Conservation (phyloP, 345 rosid species). For the Brassica juncea region DNA sequence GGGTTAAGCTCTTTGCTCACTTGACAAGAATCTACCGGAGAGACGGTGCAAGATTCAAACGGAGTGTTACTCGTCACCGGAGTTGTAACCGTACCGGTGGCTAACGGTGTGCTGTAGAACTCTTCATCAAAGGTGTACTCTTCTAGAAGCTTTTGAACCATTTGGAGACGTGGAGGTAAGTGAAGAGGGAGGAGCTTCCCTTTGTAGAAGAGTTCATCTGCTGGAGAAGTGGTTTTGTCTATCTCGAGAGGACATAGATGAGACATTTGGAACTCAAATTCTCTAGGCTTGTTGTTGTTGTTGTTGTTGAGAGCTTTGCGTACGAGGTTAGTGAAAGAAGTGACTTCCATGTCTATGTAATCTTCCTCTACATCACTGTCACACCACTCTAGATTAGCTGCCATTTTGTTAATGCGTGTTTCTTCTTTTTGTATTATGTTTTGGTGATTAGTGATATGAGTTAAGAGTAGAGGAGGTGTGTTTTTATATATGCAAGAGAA, state of each 20-base stretch:
- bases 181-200: constrained; percentile 96
- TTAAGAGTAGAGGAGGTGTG: constrained; percentile 13
- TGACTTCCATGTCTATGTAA: constrained; percentile 85
- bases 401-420: constrained; percentile 45
- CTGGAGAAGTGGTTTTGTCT: constrained; percentile 66
- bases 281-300: constrained; percentile 51
- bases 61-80: constrained; percentile 70
- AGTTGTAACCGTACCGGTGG: constrained; percentile 54
- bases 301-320: constrained; percentile 43
- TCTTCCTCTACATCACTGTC: constrained; percentile 70
- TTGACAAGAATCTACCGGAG: constrained; percentile 72
- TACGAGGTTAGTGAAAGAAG: constrained; percentile 57
- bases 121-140: constrained; percentile 57
- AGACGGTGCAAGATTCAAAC: constrained; percentile 78
- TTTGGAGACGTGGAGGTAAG: constrained; percentile 69
- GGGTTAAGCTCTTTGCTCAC: constrained; percentile 77
- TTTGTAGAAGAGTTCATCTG: constrained; percentile 93
- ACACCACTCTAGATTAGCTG: constrained; percentile 41
- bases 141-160: constrained; percentile 69
- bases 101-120: constrained; percentile 63
- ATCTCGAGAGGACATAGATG: constrained; percentile 46
- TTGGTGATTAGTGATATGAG: constrained; percentile 25
- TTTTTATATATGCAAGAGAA: constrained; percentile 29
- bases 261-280: constrained; percentile 92
- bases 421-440: constrained; percentile 18